A percentile compares a stretch with the other conserved stretches of the same genome.
phyloP scores from a whole-genome alignment of 2,329 filamentous ascomycete species.

The Verticillium alfalfae region DNA sequence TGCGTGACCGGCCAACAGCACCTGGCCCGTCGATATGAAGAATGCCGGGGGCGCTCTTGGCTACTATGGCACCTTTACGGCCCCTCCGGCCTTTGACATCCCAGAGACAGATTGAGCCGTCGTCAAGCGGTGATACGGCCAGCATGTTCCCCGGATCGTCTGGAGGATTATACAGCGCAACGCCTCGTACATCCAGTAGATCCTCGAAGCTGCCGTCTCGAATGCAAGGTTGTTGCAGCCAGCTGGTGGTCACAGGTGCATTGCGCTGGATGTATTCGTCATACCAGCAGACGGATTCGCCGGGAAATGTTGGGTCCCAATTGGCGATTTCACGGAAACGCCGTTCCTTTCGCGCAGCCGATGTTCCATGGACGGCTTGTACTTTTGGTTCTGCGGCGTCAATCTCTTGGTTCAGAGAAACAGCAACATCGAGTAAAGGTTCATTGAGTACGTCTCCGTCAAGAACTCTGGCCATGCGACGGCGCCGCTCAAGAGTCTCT shows the following conservation, averaged over 20 bases:
- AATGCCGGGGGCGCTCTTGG: conserved; percentile 60
- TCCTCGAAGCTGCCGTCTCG: conserved; percentile 34
- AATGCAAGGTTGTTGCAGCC: conserved; percentile 62
- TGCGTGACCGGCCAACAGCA: conserved; percentile 47
- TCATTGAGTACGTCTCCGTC: conserved; percentile 8
- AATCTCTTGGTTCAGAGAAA: conserved; percentile 5
- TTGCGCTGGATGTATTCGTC: conserved; percentile 82
- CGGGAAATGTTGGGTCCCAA: conserved; percentile 75
- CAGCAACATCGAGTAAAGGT: conserved; percentile 7
- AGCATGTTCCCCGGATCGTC: conserved; percentile 42
- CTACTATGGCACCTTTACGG: conserved; percentile 57
- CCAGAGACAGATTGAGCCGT: conserved; percentile 86
- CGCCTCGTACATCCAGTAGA: conserved; percentile 63
- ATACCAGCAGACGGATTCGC: conserved; percentile 76
- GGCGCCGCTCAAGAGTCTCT: conserved; percentile 46
- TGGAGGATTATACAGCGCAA: conserved; percentile 58
- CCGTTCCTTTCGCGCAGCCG: conserved; percentile 25
- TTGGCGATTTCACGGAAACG: conserved; percentile 60
- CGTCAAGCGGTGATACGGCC: conserved; percentile 73
- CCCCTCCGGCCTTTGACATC: conserved; percentile 57
- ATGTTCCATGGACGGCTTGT: conserved; percentile 2
- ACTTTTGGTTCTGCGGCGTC: not conserved
- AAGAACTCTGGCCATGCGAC: not conserved
- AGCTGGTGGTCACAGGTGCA: conserved; percentile 67
- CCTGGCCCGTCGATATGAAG: conserved; percentile 53